Percentiles rank a stretch among this genome's conserved stretches.
Evolutionary conservation across 768 basidiomycete species (phyloP).

Genomic region (Phylloporus arenicola): DNA sequence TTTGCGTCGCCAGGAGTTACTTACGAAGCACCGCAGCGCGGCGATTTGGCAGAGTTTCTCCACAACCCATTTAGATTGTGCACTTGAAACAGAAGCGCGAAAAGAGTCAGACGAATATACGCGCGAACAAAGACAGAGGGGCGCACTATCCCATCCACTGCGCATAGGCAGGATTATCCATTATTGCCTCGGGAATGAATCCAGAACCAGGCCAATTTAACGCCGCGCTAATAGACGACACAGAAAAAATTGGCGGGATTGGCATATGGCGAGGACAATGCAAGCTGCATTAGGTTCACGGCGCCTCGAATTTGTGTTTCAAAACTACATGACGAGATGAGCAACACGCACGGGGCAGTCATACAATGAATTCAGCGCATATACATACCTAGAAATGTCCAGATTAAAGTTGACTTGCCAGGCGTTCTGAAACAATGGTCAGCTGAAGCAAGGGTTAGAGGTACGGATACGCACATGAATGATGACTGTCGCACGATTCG

Average conservation of each 20-base stretch:
- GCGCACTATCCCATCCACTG: constrained; percentile 33
- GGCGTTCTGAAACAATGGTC: constrained; percentile 34
- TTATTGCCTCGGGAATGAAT: constrained; percentile 21
- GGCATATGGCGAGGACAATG: constrained; percentile 33
- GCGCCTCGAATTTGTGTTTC: constrained; percentile 46
- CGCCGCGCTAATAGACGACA: constrained; percentile 41
- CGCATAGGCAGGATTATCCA: constrained; percentile 21
- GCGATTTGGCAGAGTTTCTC: constrained; percentile 49
- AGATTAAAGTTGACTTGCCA: constrained; percentile 57
- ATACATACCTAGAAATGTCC: constrained; percentile 23
- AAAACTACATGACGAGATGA: constrained; percentile 23
- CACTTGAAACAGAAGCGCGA: constrained; percentile 1
- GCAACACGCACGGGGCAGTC: neutral
- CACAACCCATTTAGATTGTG: constrained; percentile 46
- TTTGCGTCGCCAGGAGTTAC: neutral
- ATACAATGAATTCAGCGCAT: neutral
- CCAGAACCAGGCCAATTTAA: constrained; percentile 19
- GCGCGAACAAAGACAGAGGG: no score
- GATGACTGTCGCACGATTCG: constrained; percentile 35
- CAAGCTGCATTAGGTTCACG: constrained; percentile 47
- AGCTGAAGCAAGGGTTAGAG: neutral
- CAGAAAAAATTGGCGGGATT: constrained; percentile 40
- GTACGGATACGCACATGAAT: constrained; percentile 35
- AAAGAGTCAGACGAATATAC: neutral
- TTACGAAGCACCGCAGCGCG: constrained; percentile 23